A percentile compares a stretch with the other conserved stretches of the same genome.
phyloP scores from a whole-genome alignment of 2,329 filamentous ascomycete species.

The Annulohypoxylon truncatum region DNA sequence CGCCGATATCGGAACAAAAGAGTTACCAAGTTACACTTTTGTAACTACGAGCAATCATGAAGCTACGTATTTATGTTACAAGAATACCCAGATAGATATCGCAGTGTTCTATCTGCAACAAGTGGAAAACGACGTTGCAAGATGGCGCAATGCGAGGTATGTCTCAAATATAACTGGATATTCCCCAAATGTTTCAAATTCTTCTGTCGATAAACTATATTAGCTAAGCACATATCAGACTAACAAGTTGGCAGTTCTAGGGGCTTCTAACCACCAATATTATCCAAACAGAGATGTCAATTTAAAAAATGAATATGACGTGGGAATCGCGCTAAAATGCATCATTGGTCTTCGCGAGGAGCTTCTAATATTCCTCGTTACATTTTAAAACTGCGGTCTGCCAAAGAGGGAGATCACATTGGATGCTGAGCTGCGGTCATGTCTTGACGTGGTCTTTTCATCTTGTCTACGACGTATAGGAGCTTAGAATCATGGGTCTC shows the following conservation, averaged over 20 bases:
- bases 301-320: constrained; percentile 20
- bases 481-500: not conserved
- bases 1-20: constrained; percentile 29
- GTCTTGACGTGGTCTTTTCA: constrained; percentile 3
- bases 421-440: not conserved
- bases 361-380: not conserved
- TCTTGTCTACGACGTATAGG: constrained; percentile 1
- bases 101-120: not conserved
- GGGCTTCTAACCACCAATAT: not conserved
- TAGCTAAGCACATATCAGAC: constrained; percentile 5
- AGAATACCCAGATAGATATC: no score
- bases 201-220: not conserved
- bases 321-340: constrained; percentile 23
- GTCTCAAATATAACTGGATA: not conserved
- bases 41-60: no score
- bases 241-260: not conserved
- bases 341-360: constrained; percentile 14
- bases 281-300: not conserved
- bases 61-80: no score
- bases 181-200: not conserved
- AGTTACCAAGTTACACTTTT: no score
- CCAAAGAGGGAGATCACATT: constrained; percentile 2
- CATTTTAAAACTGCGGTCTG: constrained; percentile 8
- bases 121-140: constrained; percentile 6
- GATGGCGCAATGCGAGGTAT: not conserved